Conservation (phyloP, 1,139 yeast species). For the Meyerozyma elateridarum region DNA sequence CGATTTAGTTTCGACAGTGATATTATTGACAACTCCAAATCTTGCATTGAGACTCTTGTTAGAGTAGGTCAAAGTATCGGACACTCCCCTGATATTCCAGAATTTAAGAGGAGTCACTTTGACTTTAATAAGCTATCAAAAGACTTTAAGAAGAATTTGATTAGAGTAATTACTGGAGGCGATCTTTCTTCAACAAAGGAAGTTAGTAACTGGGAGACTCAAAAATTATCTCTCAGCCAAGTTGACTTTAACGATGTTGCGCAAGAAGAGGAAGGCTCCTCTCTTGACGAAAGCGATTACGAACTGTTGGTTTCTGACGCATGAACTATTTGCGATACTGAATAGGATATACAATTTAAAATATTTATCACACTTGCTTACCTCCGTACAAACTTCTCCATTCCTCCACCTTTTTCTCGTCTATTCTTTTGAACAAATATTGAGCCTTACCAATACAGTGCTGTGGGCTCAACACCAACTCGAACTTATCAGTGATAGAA, state of each 20-base stretch:
- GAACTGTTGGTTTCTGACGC: background rate
- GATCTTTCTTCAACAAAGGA: constrained; percentile 29
- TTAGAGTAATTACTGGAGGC: constrained; percentile 60
- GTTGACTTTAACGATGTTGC: constrained; percentile 1
- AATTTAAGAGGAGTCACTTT: constrained; percentile 44
- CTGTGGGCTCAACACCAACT: constrained; percentile 64
- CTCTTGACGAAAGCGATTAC: background rate
- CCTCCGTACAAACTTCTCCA: constrained; percentile 91
- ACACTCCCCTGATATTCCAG: constrained; percentile 51
- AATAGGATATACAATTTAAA: background rate
- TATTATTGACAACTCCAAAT: constrained; percentile 58
- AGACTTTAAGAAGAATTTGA: constrained; percentile 48
- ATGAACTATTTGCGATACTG: background rate
- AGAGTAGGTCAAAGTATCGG: constrained; percentile 92
- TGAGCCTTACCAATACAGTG: constrained; percentile 90
- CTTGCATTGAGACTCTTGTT: constrained; percentile 74
- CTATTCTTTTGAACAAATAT: constrained; percentile 87
- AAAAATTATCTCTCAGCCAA: background rate
- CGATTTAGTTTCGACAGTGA: constrained; percentile 65
- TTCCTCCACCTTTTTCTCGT: constrained; percentile 78
- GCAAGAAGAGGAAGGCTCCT: background rate
- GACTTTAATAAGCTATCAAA: constrained; percentile 46
- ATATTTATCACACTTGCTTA: constrained; percentile 34
- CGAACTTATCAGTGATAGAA: constrained; percentile 72
- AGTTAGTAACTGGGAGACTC: constrained; percentile 36